Percentiles rank a stretch among this genome's conserved stretches.
Evolutionary conservation across 2,329 filamentous ascomycete species (phyloP).

Genomic region (Fusarium zealandicum): DNA sequence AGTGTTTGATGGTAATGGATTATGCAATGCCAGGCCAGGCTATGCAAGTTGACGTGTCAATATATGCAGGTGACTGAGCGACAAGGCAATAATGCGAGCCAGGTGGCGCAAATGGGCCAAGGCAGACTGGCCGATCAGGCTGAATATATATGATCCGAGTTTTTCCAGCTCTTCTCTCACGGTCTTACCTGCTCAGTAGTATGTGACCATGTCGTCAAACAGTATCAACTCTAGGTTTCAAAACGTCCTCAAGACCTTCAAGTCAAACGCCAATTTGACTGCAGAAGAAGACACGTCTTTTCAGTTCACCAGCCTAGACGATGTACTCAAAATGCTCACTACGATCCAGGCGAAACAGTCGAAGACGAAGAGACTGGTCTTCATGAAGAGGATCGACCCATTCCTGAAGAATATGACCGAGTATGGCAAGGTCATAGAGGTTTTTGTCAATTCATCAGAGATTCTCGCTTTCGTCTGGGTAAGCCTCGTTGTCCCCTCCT

Average conservation of each 20-base stretch:
- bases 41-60: neutral
- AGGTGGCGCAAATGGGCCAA: neutral
- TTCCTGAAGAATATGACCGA: conserved; percentile 14
- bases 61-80: neutral
- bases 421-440: conserved; percentile 16
- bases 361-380: neutral
- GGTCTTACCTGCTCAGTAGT: neutral
- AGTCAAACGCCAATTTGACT: neutral
- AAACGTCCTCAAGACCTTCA: neutral
- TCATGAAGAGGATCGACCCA: conserved; percentile 28
- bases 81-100: neutral
- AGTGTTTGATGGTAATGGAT: no score
- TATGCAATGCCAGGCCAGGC: no score
- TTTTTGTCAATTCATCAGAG: conserved; percentile 12
- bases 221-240: neutral
- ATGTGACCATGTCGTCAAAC: neutral
- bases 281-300: neutral
- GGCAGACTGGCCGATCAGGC: neutral
- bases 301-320: neutral
- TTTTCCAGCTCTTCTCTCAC: neutral
- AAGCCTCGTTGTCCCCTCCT: neutral
- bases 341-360: neutral
- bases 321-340: neutral
- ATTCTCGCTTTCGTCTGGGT: conserved; percentile 46
- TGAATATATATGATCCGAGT: neutral